These are phyloP conservation scores for Crithidia fasciculata DNA, from an alignment of 208 protist species.

Conservation along the genomic window DNA sequence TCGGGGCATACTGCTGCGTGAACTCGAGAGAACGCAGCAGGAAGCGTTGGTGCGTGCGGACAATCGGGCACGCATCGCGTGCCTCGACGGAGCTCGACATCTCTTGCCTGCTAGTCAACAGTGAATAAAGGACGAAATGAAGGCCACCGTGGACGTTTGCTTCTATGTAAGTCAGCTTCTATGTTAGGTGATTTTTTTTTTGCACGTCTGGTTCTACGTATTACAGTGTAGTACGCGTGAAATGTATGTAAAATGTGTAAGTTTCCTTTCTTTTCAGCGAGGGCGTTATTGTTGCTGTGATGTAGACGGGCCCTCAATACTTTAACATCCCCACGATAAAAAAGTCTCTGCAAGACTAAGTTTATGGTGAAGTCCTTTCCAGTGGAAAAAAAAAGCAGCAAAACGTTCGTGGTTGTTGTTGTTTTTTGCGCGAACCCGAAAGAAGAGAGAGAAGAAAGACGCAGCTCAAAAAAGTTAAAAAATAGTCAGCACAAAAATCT, in stretches of 20 bases:
- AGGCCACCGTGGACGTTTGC: neutral
- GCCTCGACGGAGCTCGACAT: conserved; percentile 27
- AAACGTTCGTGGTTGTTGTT: no score
- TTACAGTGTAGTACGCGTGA: no score
- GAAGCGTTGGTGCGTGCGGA: conserved; percentile 82
- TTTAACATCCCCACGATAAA: no score
- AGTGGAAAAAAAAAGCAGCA: no score
- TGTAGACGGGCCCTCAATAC: neutral
- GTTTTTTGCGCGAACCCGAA: no score
- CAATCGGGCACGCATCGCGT: conserved; percentile 64
- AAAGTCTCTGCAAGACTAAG: no score
- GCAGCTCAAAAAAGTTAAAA: no score
- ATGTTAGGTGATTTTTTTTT: neutral
- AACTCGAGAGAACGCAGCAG: conserved; percentile 78
- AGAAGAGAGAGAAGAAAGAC: no score
- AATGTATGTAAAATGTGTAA: no score
- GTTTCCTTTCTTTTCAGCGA: no score
- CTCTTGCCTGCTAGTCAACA: neutral
- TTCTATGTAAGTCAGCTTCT: conserved; percentile 8
- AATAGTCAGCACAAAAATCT: no score
- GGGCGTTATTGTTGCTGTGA: neutral
- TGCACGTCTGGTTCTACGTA: neutral
- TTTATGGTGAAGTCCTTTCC: no score
- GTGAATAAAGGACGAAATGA: neutral
- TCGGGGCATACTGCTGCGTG: conserved; percentile 84